Evolutionary conservation across 2,329 filamentous ascomycete species (phyloP).

Genomic region (Trichothecium roseum): DNA sequence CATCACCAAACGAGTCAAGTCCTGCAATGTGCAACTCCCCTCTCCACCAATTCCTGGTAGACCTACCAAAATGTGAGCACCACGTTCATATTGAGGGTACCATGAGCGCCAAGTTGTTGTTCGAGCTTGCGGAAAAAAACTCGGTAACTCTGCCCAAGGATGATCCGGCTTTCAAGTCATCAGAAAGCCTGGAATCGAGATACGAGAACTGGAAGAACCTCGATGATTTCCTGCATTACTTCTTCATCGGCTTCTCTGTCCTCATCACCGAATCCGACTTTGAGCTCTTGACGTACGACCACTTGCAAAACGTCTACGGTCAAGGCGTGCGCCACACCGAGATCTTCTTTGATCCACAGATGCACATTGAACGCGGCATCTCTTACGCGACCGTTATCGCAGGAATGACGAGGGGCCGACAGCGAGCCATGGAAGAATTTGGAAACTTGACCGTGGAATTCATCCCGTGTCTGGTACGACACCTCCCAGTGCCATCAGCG

Average conservation of each 20-base stretch:
- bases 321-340: conserved; percentile 53
- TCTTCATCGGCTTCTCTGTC: background rate
- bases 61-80: conserved; percentile 67
- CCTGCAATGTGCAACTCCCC: conserved; percentile 47
- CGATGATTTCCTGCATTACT: conserved; percentile 1
- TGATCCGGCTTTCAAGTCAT: conserved; percentile 54
- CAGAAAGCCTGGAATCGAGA: conserved; percentile 46
- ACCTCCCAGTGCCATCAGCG: conserved; percentile 17
- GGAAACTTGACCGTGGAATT: conserved; percentile 16
- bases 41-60: conserved; percentile 40
- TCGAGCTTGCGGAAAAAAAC: conserved; percentile 55
- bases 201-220: background rate
- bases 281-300: too few species aligned
- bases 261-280: conserved; percentile 1
- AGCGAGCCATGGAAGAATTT: conserved; percentile 48
- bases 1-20: too few species aligned
- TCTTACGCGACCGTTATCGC: conserved; percentile 48
- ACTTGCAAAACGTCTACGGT: conserved; percentile 17
- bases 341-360: conserved; percentile 71
- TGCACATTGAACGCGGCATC: conserved; percentile 53
- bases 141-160: conserved; percentile 45
- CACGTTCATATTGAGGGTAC: conserved; percentile 69
- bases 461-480: conserved; percentile 32
- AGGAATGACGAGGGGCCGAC: conserved; percentile 50
- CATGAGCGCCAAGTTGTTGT: conserved; percentile 55